Evolutionary conservation across 805 yeast species (phyloP).

Genomic region (Jamesozyma spencerorum): DNA sequence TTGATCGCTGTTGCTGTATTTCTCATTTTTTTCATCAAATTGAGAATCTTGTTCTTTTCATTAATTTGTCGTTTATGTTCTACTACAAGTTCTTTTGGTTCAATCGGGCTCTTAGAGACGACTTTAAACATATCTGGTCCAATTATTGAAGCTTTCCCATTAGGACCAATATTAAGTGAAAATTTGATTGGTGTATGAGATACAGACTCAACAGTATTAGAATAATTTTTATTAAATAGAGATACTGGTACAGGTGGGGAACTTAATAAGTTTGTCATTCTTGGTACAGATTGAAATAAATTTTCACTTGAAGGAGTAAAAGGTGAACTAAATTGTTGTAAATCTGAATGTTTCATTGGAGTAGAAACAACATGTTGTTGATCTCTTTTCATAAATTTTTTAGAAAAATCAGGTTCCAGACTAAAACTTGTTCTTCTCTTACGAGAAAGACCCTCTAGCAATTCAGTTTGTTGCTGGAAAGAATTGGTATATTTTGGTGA

Average conservation of each 20-base stretch:
- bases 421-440: slow-evolving; percentile 1
- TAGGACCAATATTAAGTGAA: slow-evolving; percentile 23
- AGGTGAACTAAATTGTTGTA: slow-evolving; percentile 4
- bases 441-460: not conserved
- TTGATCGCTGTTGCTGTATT: slow-evolving; percentile 3
- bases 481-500: not conserved
- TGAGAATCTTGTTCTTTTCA: slow-evolving; percentile 22
- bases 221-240: not conserved
- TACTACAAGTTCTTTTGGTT: not conserved
- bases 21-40: slow-evolving; percentile 25
- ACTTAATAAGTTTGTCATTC: slow-evolving; percentile 8
- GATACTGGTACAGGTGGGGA: slow-evolving; percentile 10
- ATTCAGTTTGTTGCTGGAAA: too few species aligned
- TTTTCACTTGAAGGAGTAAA: slow-evolving; percentile 8
- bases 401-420: not conserved
- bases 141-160: slow-evolving; percentile 29
- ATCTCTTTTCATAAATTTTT: not conserved
- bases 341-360: not conserved
- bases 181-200: slow-evolving; percentile 13
- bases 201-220: not conserved
- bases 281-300: slow-evolving; percentile 9
- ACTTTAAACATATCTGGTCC: slow-evolving; percentile 7
- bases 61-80: slow-evolving; percentile 5
- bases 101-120: not conserved
- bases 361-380: not conserved